Base-by-base conservation (phyloP, 2,329 filamentous ascomycete species). In the Sporothrix pseudoabietina region DNA sequence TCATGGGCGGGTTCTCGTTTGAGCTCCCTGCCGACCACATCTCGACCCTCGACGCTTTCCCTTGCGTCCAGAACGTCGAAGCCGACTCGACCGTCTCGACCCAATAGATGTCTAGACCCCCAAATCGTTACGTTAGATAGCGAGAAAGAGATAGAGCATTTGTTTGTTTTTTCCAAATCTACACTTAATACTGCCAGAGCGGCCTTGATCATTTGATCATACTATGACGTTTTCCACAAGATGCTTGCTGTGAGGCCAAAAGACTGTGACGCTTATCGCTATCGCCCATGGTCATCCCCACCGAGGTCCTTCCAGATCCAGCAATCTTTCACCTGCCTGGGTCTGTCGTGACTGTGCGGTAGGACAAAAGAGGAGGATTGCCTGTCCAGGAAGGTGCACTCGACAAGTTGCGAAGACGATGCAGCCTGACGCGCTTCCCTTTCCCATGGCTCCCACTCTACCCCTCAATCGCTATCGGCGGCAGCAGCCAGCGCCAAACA, bases 1-100 rank as follows among this genome's bases (percentile, higher is more conserved):
- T 97, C 78, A 94, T 97, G 87, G 97, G 95, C 85, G 94, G 92
- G 74, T 98, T 98, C 85, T 91, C 92, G 95, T 94, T 94, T 78
- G 85, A 88, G 73, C 93, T 92, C 82, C 88, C 89, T 39, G 85
- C 89, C 14, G 92, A 91, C 79, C 83, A 87, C 19, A 84, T 97
- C 73, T 82, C 82, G 52, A 88, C 91, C 5, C 86, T 98, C 74
- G 84, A 90, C 78, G 85, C 83, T 74, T 88, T 92, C 84, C 88
- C 93, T 76, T 87, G 94, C 79, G 85, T 98, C 81, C 87, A 94
- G 78, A 78, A 79, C 61, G 92, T 97, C 74, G 95, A 98, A 87
- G 78, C 82, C 74, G 94, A 98, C 81, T 82, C 85, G 66, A 85
- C 88, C 78, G 88, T 97, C 75, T 89, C 77, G 78, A 96, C 88